These are phyloP conservation scores for Stagonosporopsis vannaccii DNA, from an alignment of 2,329 filamentous ascomycete species.

Conservation along the genomic window DNA sequence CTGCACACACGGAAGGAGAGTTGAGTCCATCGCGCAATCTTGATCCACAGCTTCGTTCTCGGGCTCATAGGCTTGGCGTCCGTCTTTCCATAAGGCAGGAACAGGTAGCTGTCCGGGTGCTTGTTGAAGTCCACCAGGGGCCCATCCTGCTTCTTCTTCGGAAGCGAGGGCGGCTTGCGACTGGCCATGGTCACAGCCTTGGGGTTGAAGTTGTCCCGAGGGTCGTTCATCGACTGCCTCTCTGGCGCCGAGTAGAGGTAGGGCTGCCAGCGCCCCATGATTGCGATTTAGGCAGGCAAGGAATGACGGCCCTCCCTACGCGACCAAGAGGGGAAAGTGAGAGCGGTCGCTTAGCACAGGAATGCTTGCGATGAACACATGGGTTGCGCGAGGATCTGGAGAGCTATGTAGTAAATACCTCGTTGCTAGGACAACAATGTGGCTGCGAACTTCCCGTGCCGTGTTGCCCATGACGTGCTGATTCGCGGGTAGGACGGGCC, in stretches of 20 bases:
- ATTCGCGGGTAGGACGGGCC: constrained; percentile 17
- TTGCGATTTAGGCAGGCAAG: constrained; percentile 34
- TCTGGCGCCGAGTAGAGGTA: constrained; percentile 72
- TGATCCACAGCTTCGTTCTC: constrained; percentile 74
- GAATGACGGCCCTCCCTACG: constrained; percentile 36
- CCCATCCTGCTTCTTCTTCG: constrained; percentile 71
- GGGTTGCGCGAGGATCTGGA: constrained; percentile 37
- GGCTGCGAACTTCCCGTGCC: constrained; percentile 12
- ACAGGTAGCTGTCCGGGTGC: constrained; percentile 79
- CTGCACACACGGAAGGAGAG: constrained; percentile 72
- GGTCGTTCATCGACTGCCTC: constrained; percentile 59
- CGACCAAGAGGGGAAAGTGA: constrained; percentile 37
- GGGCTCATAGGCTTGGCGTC: constrained; percentile 72
- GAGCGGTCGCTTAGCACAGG: constrained; percentile 42
- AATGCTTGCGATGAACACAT: constrained; percentile 45
- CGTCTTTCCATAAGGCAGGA: constrained; percentile 68
- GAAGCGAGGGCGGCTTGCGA: constrained; percentile 67
- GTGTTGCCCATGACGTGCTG: constrained; percentile 15
- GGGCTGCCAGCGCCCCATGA: constrained; percentile 64
- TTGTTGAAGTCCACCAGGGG: constrained; percentile 83
- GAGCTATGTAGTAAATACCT: constrained; percentile 39
- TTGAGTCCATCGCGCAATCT: constrained; percentile 72
- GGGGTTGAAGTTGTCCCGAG: constrained; percentile 72
- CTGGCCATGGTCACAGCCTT: constrained; percentile 84
- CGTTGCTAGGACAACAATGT: constrained; percentile 17